A percentile compares a stretch with the other conserved stretches of the same genome.
These are phyloP conservation scores for Pseudozyma sp. DNA, from an alignment of 1,284 basidiomycete species.

Conservation along the genomic window DNA sequence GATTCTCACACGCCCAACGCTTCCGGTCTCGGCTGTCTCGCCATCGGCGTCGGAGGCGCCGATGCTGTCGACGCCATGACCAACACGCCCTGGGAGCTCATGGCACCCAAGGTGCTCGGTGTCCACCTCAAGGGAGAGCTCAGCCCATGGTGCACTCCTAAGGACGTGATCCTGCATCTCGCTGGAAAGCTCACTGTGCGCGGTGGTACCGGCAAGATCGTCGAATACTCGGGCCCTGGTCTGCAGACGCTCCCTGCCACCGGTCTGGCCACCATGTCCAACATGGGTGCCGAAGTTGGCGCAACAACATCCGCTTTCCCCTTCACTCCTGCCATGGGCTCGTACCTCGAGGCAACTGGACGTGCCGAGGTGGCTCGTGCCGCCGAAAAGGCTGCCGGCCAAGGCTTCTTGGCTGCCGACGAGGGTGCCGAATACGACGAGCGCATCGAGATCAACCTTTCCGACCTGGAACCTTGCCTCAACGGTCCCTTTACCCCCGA, in stretches of 20 bases:
- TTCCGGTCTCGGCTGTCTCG: constrained; percentile 95
- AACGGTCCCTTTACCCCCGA: constrained; percentile 99
- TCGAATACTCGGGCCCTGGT: constrained; percentile 98
- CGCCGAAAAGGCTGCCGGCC: constrained; percentile 85
- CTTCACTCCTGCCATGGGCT: constrained; percentile 85
- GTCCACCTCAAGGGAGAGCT: constrained; percentile 89
- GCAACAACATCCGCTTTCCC: constrained; percentile 98
- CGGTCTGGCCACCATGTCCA: constrained; percentile 91
- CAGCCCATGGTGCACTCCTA: constrained; percentile 92
- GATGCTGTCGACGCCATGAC: constrained; percentile 99
- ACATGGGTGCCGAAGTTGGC: constrained; percentile 99
- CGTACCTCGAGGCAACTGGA: constrained; percentile 89
- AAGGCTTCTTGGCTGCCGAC: constrained; percentile 83
- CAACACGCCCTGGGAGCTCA: constrained; percentile 96
- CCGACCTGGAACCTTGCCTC: constrained; percentile 86
- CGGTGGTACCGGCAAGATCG: constrained; percentile 94
- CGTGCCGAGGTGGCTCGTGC: constrained; percentile 87
- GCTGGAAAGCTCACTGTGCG: constrained; percentile 94
- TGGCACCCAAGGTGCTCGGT: constrained; percentile 85
- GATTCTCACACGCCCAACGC: constrained; percentile 99
- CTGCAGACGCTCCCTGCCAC: constrained; percentile 92
- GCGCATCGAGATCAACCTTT: constrained; percentile 92
- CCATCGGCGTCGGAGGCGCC: constrained; percentile 97
- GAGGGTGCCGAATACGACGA: constrained; percentile 94
- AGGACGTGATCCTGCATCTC: constrained; percentile 94